Evolutionary conservation across 2,329 filamentous ascomycete species (phyloP).

Genomic region (Xylariaceae sp.): DNA sequence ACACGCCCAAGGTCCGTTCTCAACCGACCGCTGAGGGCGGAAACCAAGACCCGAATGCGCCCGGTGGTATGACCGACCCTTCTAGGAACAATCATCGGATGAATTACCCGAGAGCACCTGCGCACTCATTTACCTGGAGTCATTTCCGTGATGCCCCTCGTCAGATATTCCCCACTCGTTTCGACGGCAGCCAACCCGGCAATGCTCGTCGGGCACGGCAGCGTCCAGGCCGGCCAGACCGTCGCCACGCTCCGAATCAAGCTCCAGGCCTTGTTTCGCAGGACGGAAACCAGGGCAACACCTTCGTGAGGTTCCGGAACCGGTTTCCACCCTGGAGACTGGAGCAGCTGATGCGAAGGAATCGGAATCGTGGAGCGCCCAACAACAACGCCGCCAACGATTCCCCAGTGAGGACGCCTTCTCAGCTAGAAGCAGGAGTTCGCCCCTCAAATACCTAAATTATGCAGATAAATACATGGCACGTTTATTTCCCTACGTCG

Average conservation of each 20-base stretch:
- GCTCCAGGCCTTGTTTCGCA: slow-evolving; percentile 4
- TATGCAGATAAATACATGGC: too few relatives aligned
- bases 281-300: slow-evolving; percentile 15
- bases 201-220: slow-evolving; percentile 12
- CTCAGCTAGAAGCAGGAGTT: slow-evolving; percentile 45
- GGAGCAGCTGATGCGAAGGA: slow-evolving; percentile 22
- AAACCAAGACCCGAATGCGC: slow-evolving; percentile 26
- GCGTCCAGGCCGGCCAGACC: slow-evolving; percentile 4
- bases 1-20: slow-evolving; percentile 81
- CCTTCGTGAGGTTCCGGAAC: slow-evolving; percentile 23
- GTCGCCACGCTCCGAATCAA: slow-evolving; percentile 6
- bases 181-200: slow-evolving; percentile 16
- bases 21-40: slow-evolving; percentile 39
- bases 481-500: too few relatives aligned
- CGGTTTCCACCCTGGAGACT: slow-evolving; percentile 26
- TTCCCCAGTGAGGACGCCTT: slow-evolving; percentile 33
- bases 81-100: slow-evolving; percentile 39
- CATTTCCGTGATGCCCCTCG: slow-evolving; percentile 29
- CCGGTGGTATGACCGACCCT: slow-evolving; percentile 23
- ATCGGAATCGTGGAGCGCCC: slow-evolving; percentile 13
- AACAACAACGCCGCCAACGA: slow-evolving; percentile 9
- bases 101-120: slow-evolving; percentile 42
- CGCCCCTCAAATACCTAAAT: too few relatives aligned
- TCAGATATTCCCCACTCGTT: slow-evolving; percentile 23
- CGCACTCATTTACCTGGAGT: slow-evolving; percentile 34